Evolutionary conservation across 108 stramenopile species (phyloP).

Genomic region (Seminavis robusta): DNA sequence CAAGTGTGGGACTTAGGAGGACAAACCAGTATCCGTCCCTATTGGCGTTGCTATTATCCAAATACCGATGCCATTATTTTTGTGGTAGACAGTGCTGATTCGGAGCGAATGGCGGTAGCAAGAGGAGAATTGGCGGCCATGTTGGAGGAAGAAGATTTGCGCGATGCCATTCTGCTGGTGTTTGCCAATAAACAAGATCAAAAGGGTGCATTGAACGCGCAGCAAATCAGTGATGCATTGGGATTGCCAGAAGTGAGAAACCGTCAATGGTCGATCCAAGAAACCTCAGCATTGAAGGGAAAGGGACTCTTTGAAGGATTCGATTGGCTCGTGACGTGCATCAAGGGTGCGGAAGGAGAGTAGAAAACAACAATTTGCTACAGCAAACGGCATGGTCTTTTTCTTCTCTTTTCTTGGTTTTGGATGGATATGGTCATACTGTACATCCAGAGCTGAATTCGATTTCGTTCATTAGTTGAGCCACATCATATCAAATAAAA

Average conservation of each 20-base stretch:
- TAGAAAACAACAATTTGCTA: no score
- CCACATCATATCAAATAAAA: no score
- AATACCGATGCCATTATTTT: slow-evolving; percentile 99
- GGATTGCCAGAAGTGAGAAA: slow-evolving; percentile 95
- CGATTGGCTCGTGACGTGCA: slow-evolving; percentile 97
- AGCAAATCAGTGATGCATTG: slow-evolving; percentile 94
- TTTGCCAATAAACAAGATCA: slow-evolving; percentile 99
- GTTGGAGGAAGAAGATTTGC: slow-evolving; percentile 98
- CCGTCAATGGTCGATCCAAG: slow-evolving; percentile 99
- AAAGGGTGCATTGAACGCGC: slow-evolving; percentile 96
- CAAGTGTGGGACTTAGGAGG: slow-evolving; percentile 99
- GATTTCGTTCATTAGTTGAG: no score
- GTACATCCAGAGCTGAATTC: no score
- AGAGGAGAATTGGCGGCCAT: slow-evolving; percentile 95
- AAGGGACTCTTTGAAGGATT: slow-evolving; percentile 99
- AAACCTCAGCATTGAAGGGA: slow-evolving; percentile 97
- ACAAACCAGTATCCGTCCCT: slow-evolving; percentile 98
- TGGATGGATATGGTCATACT: no score
- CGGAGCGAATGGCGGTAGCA: slow-evolving; percentile 93
- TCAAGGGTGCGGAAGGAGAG: slow-evolving; percentile 92
- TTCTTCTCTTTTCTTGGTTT: no score
- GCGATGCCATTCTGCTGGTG: slow-evolving; percentile 94
- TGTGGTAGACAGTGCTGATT: slow-evolving; percentile 97
- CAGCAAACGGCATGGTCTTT: no score
- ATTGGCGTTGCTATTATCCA: slow-evolving; percentile 99